Base-by-base conservation (phyloP, 805 yeast genomes). In the Pichia heedii region DNA sequence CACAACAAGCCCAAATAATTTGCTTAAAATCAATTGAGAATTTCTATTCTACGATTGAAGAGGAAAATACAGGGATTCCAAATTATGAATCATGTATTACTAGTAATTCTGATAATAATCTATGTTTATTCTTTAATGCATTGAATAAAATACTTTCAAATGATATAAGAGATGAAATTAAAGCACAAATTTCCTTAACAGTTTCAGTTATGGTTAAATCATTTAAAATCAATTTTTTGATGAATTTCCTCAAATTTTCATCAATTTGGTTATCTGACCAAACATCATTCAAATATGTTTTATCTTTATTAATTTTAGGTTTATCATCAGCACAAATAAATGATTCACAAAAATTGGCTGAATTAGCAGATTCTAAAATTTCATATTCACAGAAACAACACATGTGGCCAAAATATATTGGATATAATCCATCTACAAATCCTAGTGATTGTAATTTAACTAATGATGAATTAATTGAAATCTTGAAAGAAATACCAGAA, bases 31-130 rank as follows among this genome's bases (percentile, higher is more conserved):
- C 72, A 7, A 60, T 73, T 41, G 51, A 54, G 16, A 50, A 54
- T 6, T 74, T 70, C 36, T 50, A 49, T 12, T 52, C 50, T 19
- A 39, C 43, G 15, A 50, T 43, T 18, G 50, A 49, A 33, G 33
- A 36, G 8, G 49, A 50, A 7, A n/a, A 43, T n/a, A 48, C 41
- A 26, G 40, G 46, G 33, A 52, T 41, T 47, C 76, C 79, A 0
- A 70, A 75, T 50, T 53, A 54, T 45, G 66, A 68, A 41, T 63
- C 68, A 41, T 68, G 68, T 45, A 69, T 73, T 27, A 52, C 69
- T 4, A 62, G 62, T 42, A 53, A 52, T 33, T 52, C 53, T 4
- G 72, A 70, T 33, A 74, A 71, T 51, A 63, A 70, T 34, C 41
- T 74, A 22, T 50, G 66, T 21, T 63, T 68, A 42, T 62, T 64